These are phyloP conservation scores for Themeda triandra DNA, from an alignment of 176 grass and related monocot genomes.

Conservation along the genomic window DNA sequence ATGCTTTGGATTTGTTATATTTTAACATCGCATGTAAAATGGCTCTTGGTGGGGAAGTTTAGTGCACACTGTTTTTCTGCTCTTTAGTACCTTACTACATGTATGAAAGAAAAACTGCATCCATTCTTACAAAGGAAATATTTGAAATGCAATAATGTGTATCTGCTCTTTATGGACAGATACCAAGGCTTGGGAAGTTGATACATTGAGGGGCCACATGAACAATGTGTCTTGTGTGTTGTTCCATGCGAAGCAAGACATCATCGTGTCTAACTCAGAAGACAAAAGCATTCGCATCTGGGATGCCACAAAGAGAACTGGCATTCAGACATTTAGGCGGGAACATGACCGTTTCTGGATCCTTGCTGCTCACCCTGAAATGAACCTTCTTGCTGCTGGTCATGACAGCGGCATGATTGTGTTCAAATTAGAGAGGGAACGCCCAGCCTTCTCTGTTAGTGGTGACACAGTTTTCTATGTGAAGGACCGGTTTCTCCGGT, in stretches of 20 bases:
- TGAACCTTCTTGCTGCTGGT: conserved; percentile 94
- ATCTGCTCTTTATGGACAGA: conserved; percentile 43
- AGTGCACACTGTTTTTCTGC: neutral
- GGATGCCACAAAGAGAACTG: conserved; percentile 92
- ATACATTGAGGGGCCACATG: conserved; percentile 94
- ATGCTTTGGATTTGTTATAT: neutral
- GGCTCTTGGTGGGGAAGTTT: neutral
- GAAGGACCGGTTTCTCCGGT: conserved; percentile 84
- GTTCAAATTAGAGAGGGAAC: conserved; percentile 89
- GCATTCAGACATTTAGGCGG: conserved; percentile 79
- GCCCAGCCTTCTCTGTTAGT: conserved; percentile 71
- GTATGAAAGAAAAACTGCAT: neutral
- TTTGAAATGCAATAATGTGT: neutral
- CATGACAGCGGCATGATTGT: conserved; percentile 97
- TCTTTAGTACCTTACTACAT: neutral
- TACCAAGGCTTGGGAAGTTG: conserved; percentile 93
- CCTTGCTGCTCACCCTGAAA: conserved; percentile 86
- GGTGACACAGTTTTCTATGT: conserved; percentile 79
- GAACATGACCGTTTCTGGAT: conserved; percentile 99
- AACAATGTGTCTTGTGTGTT: conserved; percentile 93
- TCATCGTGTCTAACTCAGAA: conserved; percentile 96
- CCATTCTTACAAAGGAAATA: neutral
- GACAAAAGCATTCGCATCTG: conserved; percentile 95
- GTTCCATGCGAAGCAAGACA: conserved; percentile 94
- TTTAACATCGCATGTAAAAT: neutral